A percentile compares a stretch with the other conserved stretches of the same genome.
Conservation (phyloP, 2,329 filamentous ascomycete species). For the Colletotrichum graminicola region DNA sequence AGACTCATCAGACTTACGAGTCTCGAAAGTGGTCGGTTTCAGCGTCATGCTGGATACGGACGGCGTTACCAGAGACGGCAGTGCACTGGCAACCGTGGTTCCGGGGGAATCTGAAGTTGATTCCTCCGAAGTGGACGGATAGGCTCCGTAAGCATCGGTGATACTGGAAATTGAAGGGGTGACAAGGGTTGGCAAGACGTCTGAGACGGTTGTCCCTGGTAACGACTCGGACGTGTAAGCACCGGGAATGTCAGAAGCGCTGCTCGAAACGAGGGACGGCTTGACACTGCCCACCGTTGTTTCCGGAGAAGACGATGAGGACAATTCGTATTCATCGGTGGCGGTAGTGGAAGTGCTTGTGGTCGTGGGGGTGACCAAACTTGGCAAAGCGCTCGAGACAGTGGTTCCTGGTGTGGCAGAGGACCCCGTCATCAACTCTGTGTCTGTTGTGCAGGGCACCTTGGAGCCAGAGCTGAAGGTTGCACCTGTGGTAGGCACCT, state of each 20-base stretch:
- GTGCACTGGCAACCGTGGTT: constrained; percentile 20
- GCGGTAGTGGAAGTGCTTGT: not conserved
- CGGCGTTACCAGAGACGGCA: constrained; percentile 26
- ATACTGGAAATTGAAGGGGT: constrained; percentile 4
- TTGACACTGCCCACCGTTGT: constrained; percentile 28
- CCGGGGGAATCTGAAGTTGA: not conserved
- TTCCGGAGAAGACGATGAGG: not conserved
- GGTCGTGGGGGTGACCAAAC: constrained; percentile 3
- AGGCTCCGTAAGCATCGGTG: constrained; percentile 8
- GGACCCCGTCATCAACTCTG: not conserved
- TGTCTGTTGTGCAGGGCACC: constrained; percentile 17
- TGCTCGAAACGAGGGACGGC: constrained; percentile 8
- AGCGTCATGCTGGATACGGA: not conserved
- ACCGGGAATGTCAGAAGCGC: constrained; percentile 13
- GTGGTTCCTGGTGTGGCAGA: constrained; percentile 7
- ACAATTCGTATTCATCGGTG: constrained; percentile 10
- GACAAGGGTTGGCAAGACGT: constrained; percentile 1
- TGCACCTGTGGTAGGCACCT: not conserved
- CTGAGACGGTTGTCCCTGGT: constrained; percentile 6
- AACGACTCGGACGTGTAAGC: constrained; percentile 17
- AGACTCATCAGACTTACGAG: constrained; percentile 15
- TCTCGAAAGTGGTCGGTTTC: constrained; percentile 19
- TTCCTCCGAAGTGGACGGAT: not conserved
- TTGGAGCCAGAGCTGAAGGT: not conserved
- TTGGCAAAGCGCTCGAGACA: constrained; percentile 17